Evolutionary conservation across 83 land plant genomes (phyloP), one percentile per base, ranked within the genome.

Genomic region (Isoetes engelmannii): DNA sequence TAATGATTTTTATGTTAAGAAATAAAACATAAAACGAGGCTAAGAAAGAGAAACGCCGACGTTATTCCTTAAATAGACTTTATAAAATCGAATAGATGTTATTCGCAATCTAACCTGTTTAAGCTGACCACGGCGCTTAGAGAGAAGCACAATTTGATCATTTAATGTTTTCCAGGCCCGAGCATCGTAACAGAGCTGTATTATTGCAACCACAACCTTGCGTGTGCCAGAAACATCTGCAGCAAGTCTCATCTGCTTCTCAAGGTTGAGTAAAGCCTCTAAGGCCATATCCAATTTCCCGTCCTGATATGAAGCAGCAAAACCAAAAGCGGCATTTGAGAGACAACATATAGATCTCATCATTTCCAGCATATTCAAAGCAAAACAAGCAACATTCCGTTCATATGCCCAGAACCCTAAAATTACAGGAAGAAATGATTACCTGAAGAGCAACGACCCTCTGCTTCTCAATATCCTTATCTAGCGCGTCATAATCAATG

Each of bases 121-220:
- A 42, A 90, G 86, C 75, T 93, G 98, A 4, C 89, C 92, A 21
- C 98, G 86, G 7, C 89, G 83, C 77, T 93, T 93, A 0, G 96
- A 90, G 8, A 93, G 73, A 48, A 90, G 69, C 18, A 83, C 60
- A 75, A 93, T 93, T 74, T 93, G 98, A 51, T 93, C 98, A 65
- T 83, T 93, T 13, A 93, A 84, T 0, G 87, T 83, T 53, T 90
- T 93, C 98, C 98, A 93, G 0, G 89, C 92, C 10, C 80, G 68
- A 13, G 98, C 87, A 5, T 93, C 84, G 55, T 70, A 88, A 70
- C 98, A 93, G 45, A 93, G 79, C 70, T 87, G 79, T 15, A 90
- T 75, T 47, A 92, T 92, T 7, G 84, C 96, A 44, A 84, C 72
- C 9, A 77, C 98, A 15, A 92, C 96, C 75, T 85, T 87, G 67